Conservation (phyloP, 768 basidiomycete genomes). For the Jaapia argillacea region DNA sequence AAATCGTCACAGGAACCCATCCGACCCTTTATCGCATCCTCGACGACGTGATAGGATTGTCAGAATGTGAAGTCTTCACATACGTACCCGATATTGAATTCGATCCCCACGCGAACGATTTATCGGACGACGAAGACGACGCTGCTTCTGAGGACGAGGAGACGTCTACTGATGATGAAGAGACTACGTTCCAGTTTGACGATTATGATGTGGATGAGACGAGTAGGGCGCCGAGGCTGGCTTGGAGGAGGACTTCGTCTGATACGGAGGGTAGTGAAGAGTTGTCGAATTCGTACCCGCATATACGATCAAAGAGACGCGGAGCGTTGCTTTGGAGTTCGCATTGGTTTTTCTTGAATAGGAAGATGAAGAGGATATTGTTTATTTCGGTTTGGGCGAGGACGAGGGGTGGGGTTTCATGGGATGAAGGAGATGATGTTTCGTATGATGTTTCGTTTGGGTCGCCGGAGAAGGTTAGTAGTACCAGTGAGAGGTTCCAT, state of each 20-base stretch:
- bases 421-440: constrained; percentile 26
- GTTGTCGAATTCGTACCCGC: constrained; percentile 23
- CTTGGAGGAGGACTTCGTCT: constrained; percentile 5
- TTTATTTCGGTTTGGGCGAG: constrained; percentile 92
- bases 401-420: constrained; percentile 46
- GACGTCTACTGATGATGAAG: constrained; percentile 59
- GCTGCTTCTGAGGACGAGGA: constrained; percentile 54
- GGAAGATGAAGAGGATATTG: constrained; percentile 83
- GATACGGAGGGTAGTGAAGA: constrained; percentile 13
- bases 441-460: constrained; percentile 20
- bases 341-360: constrained; percentile 95
- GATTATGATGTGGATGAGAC: constrained; percentile 63
- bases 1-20: constrained; percentile 75
- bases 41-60: constrained; percentile 81
- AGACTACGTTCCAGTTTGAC: constrained; percentile 69
- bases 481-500: constrained; percentile 47
- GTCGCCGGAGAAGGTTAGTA: constrained; percentile 18
- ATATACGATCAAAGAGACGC: constrained; percentile 42
- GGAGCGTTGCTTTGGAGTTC: constrained; percentile 91
- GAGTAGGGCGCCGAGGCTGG: background rate
- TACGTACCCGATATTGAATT: constrained; percentile 89
- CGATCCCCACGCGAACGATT: constrained; percentile 87
- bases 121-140: constrained; percentile 73
- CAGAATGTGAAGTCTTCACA: constrained; percentile 92
- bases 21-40: constrained; percentile 82